A percentile compares a stretch with the other conserved stretches of the same genome.
phyloP scores from a whole-genome alignment of 108 stramenopile genomes.

The Cylindrotheca fusiformis region DNA sequence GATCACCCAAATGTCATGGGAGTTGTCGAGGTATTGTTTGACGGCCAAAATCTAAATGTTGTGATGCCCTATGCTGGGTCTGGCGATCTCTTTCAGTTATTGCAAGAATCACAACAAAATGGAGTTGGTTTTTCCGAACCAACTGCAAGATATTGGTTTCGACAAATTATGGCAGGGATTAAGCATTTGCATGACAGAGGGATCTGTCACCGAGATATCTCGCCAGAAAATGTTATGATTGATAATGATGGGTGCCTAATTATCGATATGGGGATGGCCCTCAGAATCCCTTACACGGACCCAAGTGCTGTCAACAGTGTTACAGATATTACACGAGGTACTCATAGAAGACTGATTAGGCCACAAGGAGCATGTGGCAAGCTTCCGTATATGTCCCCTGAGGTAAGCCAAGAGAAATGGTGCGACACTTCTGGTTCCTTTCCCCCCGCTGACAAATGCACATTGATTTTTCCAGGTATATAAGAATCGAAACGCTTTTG shows the following conservation, averaged over 20 bases:
- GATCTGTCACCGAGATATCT: slow-evolving; percentile 72
- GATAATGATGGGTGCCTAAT: slow-evolving; percentile 73
- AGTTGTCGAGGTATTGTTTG: slow-evolving; percentile 36
- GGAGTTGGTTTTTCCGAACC: slow-evolving; percentile 45
- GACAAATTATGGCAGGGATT: slow-evolving; percentile 63
- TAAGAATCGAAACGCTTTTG: slow-evolving; percentile 49
- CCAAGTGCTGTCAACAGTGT: slow-evolving; percentile 25
- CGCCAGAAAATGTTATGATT: slow-evolving; percentile 88
- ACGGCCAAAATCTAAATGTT: slow-evolving; percentile 56
- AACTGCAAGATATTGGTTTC: slow-evolving; percentile 58
- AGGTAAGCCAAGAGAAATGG: too few relatives aligned
- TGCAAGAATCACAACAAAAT: slow-evolving; percentile 30
- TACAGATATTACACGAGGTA: slow-evolving; percentile 37
- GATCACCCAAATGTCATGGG: slow-evolving; percentile 44
- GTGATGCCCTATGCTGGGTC: slow-evolving; percentile 58
- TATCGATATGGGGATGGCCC: slow-evolving; percentile 96
- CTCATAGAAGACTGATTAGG: slow-evolving; percentile 27
- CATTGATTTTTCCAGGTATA: too few relatives aligned
- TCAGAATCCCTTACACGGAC: slow-evolving; percentile 83
- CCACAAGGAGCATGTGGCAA: slow-evolving; percentile 78
- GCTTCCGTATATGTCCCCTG: slow-evolving; percentile 76
- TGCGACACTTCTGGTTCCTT: too few relatives aligned
- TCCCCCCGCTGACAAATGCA: too few relatives aligned
- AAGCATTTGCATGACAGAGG: slow-evolving; percentile 46
- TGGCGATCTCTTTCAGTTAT: slow-evolving; percentile 61